Base-by-base conservation (phyloP, 106 monocot species). In the Phalaenopsis aphrodite region DNA sequence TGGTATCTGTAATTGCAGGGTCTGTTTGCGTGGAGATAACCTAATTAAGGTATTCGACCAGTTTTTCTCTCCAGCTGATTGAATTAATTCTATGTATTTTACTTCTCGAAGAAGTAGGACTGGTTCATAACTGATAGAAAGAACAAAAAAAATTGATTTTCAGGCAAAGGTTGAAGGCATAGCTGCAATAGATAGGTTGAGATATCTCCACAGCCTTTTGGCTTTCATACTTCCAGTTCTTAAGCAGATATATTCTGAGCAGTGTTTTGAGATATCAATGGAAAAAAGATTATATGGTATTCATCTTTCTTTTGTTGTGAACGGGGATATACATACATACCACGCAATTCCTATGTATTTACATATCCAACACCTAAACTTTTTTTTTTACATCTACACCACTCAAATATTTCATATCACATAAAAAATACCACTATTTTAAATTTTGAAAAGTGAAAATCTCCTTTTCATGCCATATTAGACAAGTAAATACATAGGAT, bases 101-200 rank as follows among this genome's bases (percentile, higher is more conserved):
- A 76, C n/a, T 76, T 74, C 43, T 38, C 5, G 14, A 15, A 14
- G 19, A 39, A 49, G 12, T 0, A 43, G 5, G 9, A 19, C 23
- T 41, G 43, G 5, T 76, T 76, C 3, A 21, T 23, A 76, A 76
- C 49, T 48, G 14, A 24, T 76, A 42, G 24, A 45, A 3, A 43
- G 8, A 39, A 14, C 45, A 12, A 73, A 46, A 75, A 38, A 23
- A 46, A 41, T 75, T 69, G 78, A 12, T 82, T 84, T 78, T 77
- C 86, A 99, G 94, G 84, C 86, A 81, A 95, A 85, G 81, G 78
- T 95, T 38, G 87, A 86, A 74, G 89, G 93, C 67, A 89, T 95
- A 65, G 56, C 89, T 78, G 77, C 55, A 10, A 78, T 95, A 23
- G 91, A 99, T 61, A 95, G 89, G 77, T 87, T 99, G 82, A 56